Conservation (phyloP, 129 eudicot species). For the carrot (Daucus carota) region DNA sequence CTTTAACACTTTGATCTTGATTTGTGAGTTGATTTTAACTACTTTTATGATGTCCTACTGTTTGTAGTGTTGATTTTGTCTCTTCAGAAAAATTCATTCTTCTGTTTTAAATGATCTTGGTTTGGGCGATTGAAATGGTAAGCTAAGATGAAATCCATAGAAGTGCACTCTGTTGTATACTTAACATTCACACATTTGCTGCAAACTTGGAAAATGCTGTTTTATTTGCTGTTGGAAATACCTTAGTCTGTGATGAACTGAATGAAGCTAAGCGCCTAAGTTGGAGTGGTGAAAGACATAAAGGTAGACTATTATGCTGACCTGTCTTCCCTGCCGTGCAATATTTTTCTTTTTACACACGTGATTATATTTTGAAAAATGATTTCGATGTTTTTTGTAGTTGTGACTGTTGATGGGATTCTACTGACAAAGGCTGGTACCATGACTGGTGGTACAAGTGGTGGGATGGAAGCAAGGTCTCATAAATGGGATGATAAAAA, state of each 20-base stretch:
- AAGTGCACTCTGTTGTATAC: constrained; percentile 21
- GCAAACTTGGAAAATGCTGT: constrained; percentile 84
- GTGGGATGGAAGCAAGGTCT: constrained; percentile 98
- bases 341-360: not conserved
- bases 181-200: constrained; percentile 70
- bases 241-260: constrained; percentile 93
- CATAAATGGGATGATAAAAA: constrained; percentile 98
- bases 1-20: not conserved
- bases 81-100: not conserved
- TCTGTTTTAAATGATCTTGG: not conserved
- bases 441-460: constrained; percentile 99
- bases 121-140: not conserved
- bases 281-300: constrained; percentile 87
- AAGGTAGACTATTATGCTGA: constrained; percentile 40
- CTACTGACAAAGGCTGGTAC: constrained; percentile 94
- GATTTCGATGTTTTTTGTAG: constrained; percentile 36
- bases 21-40: not conserved
- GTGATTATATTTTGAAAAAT: not conserved
- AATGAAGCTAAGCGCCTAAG: constrained; percentile 85
- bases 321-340: not conserved
- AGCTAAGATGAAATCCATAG: not conserved
- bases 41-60: not conserved
- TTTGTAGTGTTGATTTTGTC: not conserved
- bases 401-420: constrained; percentile 93
- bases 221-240: constrained; percentile 90